Conservation (phyloP, 2,329 filamentous ascomycete genomes). For the Pseudocercospora vitis region DNA sequence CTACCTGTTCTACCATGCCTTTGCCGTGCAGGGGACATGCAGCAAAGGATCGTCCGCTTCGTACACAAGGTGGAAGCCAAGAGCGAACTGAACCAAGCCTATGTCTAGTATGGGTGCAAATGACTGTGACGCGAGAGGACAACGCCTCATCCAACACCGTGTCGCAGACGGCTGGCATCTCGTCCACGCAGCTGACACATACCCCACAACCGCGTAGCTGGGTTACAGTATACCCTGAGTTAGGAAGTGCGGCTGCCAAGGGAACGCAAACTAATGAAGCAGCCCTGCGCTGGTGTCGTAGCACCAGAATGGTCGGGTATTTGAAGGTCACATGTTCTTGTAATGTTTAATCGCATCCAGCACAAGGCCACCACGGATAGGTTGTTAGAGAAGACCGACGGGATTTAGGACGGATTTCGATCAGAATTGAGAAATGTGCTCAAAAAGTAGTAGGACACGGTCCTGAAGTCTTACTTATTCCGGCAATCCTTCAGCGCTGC, state of each 20-base stretch:
- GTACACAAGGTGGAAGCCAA: constrained; percentile 14
- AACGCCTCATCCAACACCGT: background rate
- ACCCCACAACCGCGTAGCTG: too few relatives aligned
- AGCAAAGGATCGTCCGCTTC: constrained; percentile 12
- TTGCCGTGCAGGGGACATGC: constrained; percentile 1
- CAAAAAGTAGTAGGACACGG: too few relatives aligned
- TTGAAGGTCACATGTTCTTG: too few relatives aligned
- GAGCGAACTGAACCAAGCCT: constrained; percentile 12
- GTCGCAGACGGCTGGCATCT: background rate
- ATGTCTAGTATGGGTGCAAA: constrained; percentile 1
- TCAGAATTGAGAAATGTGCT: too few relatives aligned
- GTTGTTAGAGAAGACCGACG: background rate
- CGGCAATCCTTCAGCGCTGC: too few relatives aligned
- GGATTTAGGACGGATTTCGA: too few relatives aligned
- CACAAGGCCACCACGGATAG: background rate
- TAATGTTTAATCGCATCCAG: background rate
- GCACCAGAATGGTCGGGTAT: background rate
- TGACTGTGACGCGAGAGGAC: background rate
- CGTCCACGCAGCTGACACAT: background rate
- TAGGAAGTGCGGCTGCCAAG: background rate
- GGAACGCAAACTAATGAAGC: background rate
- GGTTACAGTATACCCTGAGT: too few relatives aligned
- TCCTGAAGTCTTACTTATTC: too few relatives aligned
- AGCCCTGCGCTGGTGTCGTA: background rate
- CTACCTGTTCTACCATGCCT: background rate